Conservation (phyloP, 805 yeast species). For the Ogataea methylovora region DNA sequence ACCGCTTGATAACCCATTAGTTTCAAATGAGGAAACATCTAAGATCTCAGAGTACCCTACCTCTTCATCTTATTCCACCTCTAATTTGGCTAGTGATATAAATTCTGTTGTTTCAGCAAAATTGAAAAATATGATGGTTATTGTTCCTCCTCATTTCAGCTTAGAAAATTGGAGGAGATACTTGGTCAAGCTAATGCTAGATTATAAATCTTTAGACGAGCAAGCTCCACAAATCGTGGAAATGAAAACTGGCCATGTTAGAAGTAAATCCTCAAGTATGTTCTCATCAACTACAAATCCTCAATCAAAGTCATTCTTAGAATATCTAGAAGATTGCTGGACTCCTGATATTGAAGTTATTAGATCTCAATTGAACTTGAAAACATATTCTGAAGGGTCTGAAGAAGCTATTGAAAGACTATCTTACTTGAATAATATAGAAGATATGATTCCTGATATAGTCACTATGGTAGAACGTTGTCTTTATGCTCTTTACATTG, state of each 20-base stretch:
- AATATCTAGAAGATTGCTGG: not conserved
- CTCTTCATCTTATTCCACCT: slow-evolving; percentile 3
- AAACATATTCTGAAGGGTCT: slow-evolving; percentile 16
- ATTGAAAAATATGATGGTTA: not conserved
- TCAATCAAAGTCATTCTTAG: too few species aligned
- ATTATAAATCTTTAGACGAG: slow-evolving; percentile 1
- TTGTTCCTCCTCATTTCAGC: slow-evolving; percentile 19
- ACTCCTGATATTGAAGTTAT: slow-evolving; percentile 16
- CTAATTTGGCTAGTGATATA: not conserved
- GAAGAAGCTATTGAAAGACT: slow-evolving; percentile 17
- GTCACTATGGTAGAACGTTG: slow-evolving; percentile 17
- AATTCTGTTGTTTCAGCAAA: not conserved
- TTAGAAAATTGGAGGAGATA: slow-evolving; percentile 16
- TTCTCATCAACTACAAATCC: too few species aligned
- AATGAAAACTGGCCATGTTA: not conserved
- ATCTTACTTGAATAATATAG: slow-evolving; percentile 9
- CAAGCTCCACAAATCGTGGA: not conserved
- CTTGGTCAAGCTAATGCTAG: slow-evolving; percentile 12
- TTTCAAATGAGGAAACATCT: not conserved
- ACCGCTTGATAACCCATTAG: not conserved
- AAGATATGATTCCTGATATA: slow-evolving; percentile 15
- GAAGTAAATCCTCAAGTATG: too few species aligned
- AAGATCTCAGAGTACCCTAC: too few species aligned
- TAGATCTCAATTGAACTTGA: slow-evolving; percentile 14
- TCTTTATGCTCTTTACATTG: slow-evolving; percentile 14